These are phyloP conservation scores for Neurospora sp. DNA, from an alignment of 495 filamentous ascomycete species.

Conservation along the genomic window DNA sequence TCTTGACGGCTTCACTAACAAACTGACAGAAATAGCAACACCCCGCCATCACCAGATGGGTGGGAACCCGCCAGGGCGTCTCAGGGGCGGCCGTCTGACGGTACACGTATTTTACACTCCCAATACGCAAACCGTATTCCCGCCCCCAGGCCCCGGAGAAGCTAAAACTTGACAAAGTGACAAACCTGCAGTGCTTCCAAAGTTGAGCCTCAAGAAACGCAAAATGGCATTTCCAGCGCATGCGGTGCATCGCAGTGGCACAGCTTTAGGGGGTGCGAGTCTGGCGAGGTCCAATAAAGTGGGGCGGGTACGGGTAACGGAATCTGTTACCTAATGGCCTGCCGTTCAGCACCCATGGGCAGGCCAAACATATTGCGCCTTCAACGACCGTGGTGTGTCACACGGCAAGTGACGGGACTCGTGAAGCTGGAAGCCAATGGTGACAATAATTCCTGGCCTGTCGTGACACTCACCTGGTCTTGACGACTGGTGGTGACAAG, in stretches of 20 bases:
- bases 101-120: neutral
- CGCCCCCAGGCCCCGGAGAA: neutral
- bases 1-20: neutral
- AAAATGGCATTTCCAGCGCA: neutral
- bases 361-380: neutral
- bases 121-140: neutral
- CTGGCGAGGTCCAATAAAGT: too few species aligned
- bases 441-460: neutral
- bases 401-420: neutral
- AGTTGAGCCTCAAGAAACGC: neutral
- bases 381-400: neutral
- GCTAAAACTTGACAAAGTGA: neutral
- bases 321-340: neutral
- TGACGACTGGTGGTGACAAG: neutral
- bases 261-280: too few species aligned
- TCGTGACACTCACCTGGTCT: neutral
- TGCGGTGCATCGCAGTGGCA: neutral
- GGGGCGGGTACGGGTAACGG: neutral
- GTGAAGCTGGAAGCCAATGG: neutral
- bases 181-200: neutral
- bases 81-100: neutral
- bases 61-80: neutral
- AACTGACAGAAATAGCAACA: neutral
- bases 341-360: neutral
- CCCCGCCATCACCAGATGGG: neutral